These are phyloP conservation scores for Suhomyces tanzawaensis DNA, from an alignment of 805 yeast species.

Conservation along the genomic window DNA sequence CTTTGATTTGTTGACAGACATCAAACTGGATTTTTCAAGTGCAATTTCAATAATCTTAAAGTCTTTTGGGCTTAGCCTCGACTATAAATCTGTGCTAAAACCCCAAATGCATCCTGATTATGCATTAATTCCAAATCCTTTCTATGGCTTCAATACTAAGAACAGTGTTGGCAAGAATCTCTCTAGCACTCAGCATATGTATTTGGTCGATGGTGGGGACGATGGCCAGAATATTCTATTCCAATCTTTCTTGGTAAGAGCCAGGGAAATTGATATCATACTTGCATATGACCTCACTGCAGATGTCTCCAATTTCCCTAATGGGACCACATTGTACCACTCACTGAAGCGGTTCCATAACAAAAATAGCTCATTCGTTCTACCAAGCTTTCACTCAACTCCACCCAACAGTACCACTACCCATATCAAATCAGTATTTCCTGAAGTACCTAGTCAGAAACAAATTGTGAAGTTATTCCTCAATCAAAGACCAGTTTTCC, in stretches of 20 bases:
- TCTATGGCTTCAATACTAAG: slow-evolving; percentile 28
- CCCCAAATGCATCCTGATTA: slow-evolving; percentile 50
- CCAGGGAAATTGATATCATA: slow-evolving; percentile 37
- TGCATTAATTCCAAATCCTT: slow-evolving; percentile 65
- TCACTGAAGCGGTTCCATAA: slow-evolving; percentile 26
- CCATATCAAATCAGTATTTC: slow-evolving; percentile 25
- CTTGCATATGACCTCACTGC: slow-evolving; percentile 48
- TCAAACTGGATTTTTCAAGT: slow-evolving; percentile 28
- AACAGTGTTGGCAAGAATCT: slow-evolving; percentile 8
- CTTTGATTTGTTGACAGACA: slow-evolving; percentile 36
- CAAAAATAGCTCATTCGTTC: slow-evolving; percentile 3
- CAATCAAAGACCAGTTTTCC: slow-evolving; percentile 32
- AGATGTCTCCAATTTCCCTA: slow-evolving; percentile 54
- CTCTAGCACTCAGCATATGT: slow-evolving; percentile 21
- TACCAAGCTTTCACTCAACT: slow-evolving; percentile 14
- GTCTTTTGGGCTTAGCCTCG: slow-evolving; percentile 44
- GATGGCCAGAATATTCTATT: slow-evolving; percentile 50
- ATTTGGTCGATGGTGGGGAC: slow-evolving; percentile 48
- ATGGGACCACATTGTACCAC: slow-evolving; percentile 48
- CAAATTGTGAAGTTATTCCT: slow-evolving; percentile 18
- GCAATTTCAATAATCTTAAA: slow-evolving; percentile 39
- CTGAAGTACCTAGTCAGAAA: slow-evolving; percentile 32
- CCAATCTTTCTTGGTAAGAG: slow-evolving; percentile 38
- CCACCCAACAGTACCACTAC: slow-evolving; percentile 2
- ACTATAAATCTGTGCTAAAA: slow-evolving; percentile 20